A percentile compares a stretch with the other conserved stretches of the same genome.
Evolutionary conservation across 345 rosid species (phyloP).

Genomic region (Reutealis trisperma): DNA sequence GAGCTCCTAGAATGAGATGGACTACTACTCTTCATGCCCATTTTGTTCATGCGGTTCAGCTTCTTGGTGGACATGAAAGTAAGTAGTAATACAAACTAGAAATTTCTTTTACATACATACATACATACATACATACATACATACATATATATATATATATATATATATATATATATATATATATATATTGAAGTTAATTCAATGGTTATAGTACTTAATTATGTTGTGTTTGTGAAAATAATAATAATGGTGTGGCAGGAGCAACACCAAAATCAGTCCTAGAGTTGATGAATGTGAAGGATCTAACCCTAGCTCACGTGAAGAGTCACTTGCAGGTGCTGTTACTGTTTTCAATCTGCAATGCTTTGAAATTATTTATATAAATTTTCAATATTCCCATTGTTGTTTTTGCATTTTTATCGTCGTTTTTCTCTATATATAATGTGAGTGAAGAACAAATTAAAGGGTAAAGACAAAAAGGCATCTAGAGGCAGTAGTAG

Average conservation of each 20-base stretch:
- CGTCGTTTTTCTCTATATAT: constrained; percentile 20
- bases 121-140: too few relatives aligned
- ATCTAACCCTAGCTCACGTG: constrained; percentile 99
- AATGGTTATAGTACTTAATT: too few relatives aligned
- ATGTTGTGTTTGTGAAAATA: neutral
- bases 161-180: too few relatives aligned
- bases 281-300: constrained; percentile 99
- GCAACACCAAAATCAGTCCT: constrained; percentile 97
- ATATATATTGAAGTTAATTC: too few relatives aligned
- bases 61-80: constrained; percentile 99
- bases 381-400: constrained; percentile 14
- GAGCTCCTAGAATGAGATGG: constrained; percentile 99
- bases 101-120: too few relatives aligned
- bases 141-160: too few relatives aligned
- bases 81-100: neutral
- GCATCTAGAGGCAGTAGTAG: constrained; percentile 31
- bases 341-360: constrained; percentile 23
- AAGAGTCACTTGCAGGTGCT: constrained; percentile 99
- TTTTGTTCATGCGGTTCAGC: constrained; percentile 95
- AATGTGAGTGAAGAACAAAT: constrained; percentile 34
- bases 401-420: constrained; percentile 26
- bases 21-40: constrained; percentile 92
- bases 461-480: constrained; percentile 48
- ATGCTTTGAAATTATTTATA: constrained; percentile 21
- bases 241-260: constrained; percentile 42